Percentiles rank a stretch among this genome's conserved stretches.
Evolutionary conservation across 2,329 filamentous ascomycete species (phyloP).

Genomic region (Cladophialophora chaetospira): DNA sequence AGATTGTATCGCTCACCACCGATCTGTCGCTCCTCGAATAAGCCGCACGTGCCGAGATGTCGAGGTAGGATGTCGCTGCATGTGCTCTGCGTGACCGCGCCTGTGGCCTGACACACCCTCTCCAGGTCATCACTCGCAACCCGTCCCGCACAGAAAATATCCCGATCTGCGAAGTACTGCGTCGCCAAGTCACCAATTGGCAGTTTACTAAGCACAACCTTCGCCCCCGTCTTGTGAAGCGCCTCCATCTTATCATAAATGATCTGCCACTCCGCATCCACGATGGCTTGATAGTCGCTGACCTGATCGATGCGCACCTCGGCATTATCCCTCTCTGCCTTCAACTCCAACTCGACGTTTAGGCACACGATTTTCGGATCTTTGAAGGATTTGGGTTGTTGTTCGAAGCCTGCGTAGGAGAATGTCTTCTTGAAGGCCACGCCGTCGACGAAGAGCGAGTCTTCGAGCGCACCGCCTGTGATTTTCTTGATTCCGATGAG

Average conservation of each 20-base stretch:
- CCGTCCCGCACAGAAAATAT: constrained; percentile 96
- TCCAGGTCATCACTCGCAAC: constrained; percentile 92
- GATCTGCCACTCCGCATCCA: constrained; percentile 99
- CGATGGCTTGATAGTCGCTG: constrained; percentile 98
- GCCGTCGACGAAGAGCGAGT: constrained; percentile 94
- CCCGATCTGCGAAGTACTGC: constrained; percentile 91
- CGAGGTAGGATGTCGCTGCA: constrained; percentile 90
- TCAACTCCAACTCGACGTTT: constrained; percentile 96
- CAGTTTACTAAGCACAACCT: constrained; percentile 95
- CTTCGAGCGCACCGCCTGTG: constrained; percentile 90
- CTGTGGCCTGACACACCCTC: constrained; percentile 91
- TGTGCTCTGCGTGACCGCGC: constrained; percentile 88
- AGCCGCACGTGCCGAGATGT: constrained; percentile 87
- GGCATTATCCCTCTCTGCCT: constrained; percentile 98
- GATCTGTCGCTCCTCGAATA: constrained; percentile 94
- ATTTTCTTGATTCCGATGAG: constrained; percentile 99
- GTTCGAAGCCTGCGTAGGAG: constrained; percentile 97
- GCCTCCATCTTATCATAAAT: constrained; percentile 99
- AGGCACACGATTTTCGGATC: constrained; percentile 96
- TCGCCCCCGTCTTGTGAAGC: constrained; percentile 87
- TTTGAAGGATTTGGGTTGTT: constrained; percentile 94
- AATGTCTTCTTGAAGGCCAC: constrained; percentile 99
- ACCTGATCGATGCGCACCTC: constrained; percentile 98
- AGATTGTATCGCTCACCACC: constrained; percentile 98
- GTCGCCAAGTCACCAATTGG: constrained; percentile 97